Base-by-base conservation (phyloP, 2,329 filamentous ascomycete species). In the Cladophialophora bantiana region DNA sequence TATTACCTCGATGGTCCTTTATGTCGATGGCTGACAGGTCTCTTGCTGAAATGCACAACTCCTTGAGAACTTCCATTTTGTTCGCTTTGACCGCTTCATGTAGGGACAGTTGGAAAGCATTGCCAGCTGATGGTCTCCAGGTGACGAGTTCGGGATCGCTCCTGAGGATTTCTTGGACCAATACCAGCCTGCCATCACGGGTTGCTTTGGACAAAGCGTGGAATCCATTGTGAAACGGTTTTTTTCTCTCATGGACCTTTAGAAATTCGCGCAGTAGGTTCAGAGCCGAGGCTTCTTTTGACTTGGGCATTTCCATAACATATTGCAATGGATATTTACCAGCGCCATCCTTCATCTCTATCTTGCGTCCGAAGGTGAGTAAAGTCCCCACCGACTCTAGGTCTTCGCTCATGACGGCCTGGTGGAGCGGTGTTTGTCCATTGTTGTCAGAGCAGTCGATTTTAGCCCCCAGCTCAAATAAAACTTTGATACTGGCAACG, bases 341-440 rank as follows among this genome's bases (percentile, higher is more conserved):
- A 6, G 2, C 26, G 52, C 6, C n/a, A 55, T 31, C 32, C 13
- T 55, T 55, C 1, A 35, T 5, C 1, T 35, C 52, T 20, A 12
- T 31, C 32, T 34, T 55, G 26, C 32, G n/a, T 32, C 52, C 52
- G 7, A 1, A 7, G 4, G 5, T n/a, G 20, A 58, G 35, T 40
- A 58, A 35, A 31, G 18, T 15, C 7, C 4, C n/a, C 10, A 40
- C 32, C 18, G 38, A n/a, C 7, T 5, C 55, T 15, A 32, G 55
- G 34, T 58, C 55, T 58, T 58, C 62, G 36, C 20, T 62, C 18
- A 34, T 57, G 56, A 58, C 62, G 18, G 56, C 62, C 32, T 60
- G 54, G 52, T 58, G 48, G 15, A 65, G 62, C 32, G 62, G 54
- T 26, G 56, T 65, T 26, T 26, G 55, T 36, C 62, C 62, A 2